Percentiles rank a stretch among this genome's conserved stretches.
Evolutionary conservation across 2,329 filamentous ascomycete genomes (phyloP).

Genomic region (Pochonia chlamydosporia): DNA sequence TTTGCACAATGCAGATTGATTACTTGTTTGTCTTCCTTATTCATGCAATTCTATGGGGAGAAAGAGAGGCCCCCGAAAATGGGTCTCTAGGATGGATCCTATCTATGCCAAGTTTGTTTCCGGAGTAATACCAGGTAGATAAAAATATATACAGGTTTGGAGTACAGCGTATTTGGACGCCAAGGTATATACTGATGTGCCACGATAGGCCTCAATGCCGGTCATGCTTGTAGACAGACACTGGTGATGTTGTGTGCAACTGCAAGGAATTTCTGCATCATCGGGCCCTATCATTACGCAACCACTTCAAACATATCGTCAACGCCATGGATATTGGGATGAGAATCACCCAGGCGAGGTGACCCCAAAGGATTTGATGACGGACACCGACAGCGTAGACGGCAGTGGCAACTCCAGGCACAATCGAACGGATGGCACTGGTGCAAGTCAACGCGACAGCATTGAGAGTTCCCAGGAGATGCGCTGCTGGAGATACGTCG

Average conservation of each 20-base stretch:
- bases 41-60: neutral
- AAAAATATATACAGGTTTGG: neutral
- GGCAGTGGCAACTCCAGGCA: constrained; percentile 59
- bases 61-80: neutral
- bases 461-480: constrained; percentile 65
- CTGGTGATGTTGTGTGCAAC: too few species aligned
- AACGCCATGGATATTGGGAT: constrained; percentile 24
- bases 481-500: constrained; percentile 61
- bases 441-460: constrained; percentile 51
- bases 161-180: neutral
- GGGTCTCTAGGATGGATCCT: neutral
- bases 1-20: neutral
- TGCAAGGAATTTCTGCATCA: neutral
- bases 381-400: constrained; percentile 63
- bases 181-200: neutral
- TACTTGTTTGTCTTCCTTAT: neutral
- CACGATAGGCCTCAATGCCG: neutral
- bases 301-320: constrained; percentile 15
- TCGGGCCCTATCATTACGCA: constrained; percentile 19
- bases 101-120: neutral
- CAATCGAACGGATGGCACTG: constrained; percentile 58
- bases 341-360: constrained; percentile 36
- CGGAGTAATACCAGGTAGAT: neutral
- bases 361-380: constrained; percentile 55
- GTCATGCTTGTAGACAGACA: too few species aligned